Evolutionary conservation across 2,329 filamentous ascomycete genomes (phyloP).

Genomic region (Colletotrichum gigasporum): DNA sequence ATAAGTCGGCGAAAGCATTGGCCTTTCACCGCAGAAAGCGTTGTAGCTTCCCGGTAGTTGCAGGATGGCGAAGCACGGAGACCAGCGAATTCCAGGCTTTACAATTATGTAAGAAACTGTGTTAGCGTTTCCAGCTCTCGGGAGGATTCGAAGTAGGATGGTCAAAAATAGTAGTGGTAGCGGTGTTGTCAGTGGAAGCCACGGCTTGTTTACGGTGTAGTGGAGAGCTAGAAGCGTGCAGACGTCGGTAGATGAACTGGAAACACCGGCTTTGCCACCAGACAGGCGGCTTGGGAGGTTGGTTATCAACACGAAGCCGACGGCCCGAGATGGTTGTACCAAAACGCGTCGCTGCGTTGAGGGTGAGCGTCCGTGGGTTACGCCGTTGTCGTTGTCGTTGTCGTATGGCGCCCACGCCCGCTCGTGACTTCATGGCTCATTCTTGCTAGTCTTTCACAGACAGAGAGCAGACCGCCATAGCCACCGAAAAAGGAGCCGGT

Average conservation of each 20-base stretch:
- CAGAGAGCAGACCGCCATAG: background rate
- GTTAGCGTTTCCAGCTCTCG: background rate
- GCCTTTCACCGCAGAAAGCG: background rate
- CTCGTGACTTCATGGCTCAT: background rate
- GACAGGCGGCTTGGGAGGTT: background rate
- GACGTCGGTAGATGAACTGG: background rate
- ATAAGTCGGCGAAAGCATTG: background rate
- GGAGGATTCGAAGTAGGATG: background rate
- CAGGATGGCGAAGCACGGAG: background rate
- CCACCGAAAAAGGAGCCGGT: background rate
- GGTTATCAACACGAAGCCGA: background rate
- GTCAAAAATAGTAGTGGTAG: background rate
- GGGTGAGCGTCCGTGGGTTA: background rate
- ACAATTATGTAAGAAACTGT: background rate
- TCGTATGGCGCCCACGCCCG: background rate
- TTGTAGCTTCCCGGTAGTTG: background rate
- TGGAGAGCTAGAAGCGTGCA: background rate
- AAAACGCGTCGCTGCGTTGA: background rate
- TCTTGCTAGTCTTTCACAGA: background rate
- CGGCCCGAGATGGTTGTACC: background rate
- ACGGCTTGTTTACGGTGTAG: background rate
- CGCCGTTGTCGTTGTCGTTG: background rate
- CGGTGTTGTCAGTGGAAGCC: background rate
- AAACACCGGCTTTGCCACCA: slow-evolving; percentile 9
- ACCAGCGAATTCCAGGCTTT: background rate